Base-by-base conservation (phyloP, 768 basidiomycete species). In the Xerocomus potaroensis region DNA sequence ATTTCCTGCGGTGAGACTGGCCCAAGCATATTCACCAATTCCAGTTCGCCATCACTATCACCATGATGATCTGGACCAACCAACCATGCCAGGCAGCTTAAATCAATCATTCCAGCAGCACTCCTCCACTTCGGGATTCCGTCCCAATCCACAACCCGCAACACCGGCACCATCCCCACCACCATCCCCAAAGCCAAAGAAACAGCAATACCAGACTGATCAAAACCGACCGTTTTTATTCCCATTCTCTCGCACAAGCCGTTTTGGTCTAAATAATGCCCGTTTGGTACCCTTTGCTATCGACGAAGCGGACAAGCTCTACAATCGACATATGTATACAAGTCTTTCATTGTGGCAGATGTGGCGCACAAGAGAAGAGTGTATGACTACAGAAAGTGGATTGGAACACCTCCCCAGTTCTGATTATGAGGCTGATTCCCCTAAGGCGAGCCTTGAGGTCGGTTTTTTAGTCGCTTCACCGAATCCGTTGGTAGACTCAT, bases 131-230 rank as follows among this genome's bases (percentile, higher is more conserved):
- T 41, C 58, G 5, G 57, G 60, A 41, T 60, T 62, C 41, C 59
- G 66, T 32, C 50, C 67, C 21, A 67, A 73, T 63, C 80, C 77
- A 14, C 87, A 88, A 59, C 84, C 91, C 2, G 79, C 83, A 11
- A 98, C 94, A 4, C 94, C 94, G 6, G 91, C 92, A 21, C 92
- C 94, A 2, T 82, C 91, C 0, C 93, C 93, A 0, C 89, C 90
- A 0, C 74, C 79, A 7, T 78, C 81, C 27, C 88, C 83, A 2
- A 97, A 95, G 61, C 91, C 90, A 9, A 99, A 99, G 73, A 97
- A 98, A 64, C 95, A 95, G 62, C 91, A 95, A 63, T 99, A 91
- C 64, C 96, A 98, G 62, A 99, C 96, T 0, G 96, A 99, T 66
- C 96, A 94, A 63, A 82, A 72, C 37, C 77, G 89, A 11, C 95